Evolutionary conservation across 2,329 filamentous ascomycete species (phyloP).

Genomic region (Colletotrichum endophyticum): DNA sequence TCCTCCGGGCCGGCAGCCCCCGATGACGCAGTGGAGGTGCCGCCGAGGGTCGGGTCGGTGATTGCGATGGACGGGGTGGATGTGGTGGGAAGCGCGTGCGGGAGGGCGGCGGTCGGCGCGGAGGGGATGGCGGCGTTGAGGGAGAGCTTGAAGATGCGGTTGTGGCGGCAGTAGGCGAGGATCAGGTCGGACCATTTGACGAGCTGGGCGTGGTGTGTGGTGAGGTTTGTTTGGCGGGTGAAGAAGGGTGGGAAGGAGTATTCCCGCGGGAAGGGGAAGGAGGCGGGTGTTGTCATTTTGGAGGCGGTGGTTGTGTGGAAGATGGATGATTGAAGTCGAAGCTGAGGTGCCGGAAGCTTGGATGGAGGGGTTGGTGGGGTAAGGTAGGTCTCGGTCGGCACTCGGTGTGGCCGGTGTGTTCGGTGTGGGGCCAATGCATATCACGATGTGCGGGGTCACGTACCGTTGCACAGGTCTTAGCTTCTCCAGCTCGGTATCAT

Average conservation of each 20-base stretch:
- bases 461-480: too few species aligned
- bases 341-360: neutral
- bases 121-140: constrained; percentile 61
- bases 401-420: neutral
- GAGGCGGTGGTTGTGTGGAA: neutral
- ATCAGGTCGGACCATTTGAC: constrained; percentile 87
- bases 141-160: constrained; percentile 78
- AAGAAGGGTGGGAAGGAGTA: constrained; percentile 87
- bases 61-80: constrained; percentile 29
- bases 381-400: neutral
- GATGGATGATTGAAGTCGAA: neutral
- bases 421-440: neutral
- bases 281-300: constrained; percentile 4
- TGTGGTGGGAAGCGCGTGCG: constrained; percentile 36
- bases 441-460: too few species aligned
- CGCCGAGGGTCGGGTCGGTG: constrained; percentile 41
- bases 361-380: neutral
- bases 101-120: constrained; percentile 40
- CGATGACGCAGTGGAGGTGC: constrained; percentile 43
- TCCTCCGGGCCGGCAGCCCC: constrained; percentile 42
- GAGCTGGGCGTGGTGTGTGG: constrained; percentile 77
- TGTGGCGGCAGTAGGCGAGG: constrained; percentile 80
- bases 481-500: too few species aligned
- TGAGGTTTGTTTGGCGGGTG: constrained; percentile 77
- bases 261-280: constrained; percentile 65